phyloP scores from a whole-genome alignment of 306 rosid genomes.

The Hippophae tibetana region DNA sequence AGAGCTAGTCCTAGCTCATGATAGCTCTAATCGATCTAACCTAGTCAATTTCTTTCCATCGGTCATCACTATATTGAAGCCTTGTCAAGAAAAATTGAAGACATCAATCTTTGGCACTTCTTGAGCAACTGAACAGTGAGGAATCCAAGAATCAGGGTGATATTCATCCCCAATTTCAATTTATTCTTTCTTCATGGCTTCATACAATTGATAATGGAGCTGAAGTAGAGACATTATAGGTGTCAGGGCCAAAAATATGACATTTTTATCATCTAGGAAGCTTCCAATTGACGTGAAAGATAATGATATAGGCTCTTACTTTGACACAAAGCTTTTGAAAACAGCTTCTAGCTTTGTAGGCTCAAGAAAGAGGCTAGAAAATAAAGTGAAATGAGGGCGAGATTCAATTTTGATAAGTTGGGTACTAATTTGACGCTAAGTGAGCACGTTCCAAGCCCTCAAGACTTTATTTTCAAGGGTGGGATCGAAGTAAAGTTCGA shows the following conservation, averaged over 20 bases:
- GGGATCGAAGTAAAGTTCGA: slow-evolving; percentile 90
- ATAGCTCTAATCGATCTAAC: no score
- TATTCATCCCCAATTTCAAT: slow-evolving; percentile 46
- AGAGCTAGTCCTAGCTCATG: no score
- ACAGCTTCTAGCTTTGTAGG: slow-evolving; percentile 47
- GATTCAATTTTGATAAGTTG: slow-evolving; percentile 79
- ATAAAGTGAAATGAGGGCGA: slow-evolving; percentile 91
- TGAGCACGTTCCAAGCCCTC: slow-evolving; percentile 90
- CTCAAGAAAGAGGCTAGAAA: slow-evolving; percentile 47
- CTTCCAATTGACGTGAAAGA: slow-evolving; percentile 60
- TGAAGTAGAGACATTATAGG: slow-evolving; percentile 66
- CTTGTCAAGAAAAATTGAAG: neutral
- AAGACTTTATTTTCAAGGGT: slow-evolving; percentile 87
- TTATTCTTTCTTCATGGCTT: slow-evolving; percentile 62
- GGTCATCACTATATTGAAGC: no score
- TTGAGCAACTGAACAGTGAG: slow-evolving; percentile 69
- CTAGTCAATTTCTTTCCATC: no score
- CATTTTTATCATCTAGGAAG: slow-evolving; percentile 46
- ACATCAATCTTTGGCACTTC: slow-evolving; percentile 53
- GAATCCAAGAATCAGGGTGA: slow-evolving; percentile 67
- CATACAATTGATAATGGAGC: slow-evolving; percentile 63
- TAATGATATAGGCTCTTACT: slow-evolving; percentile 58
- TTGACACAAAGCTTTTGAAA: slow-evolving; percentile 41
- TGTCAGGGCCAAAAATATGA: slow-evolving; percentile 66
- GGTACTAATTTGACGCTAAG: slow-evolving; percentile 83